Base-by-base conservation (phyloP, 164 flowering plant species). In the Paratinospora sagittata region DNA sequence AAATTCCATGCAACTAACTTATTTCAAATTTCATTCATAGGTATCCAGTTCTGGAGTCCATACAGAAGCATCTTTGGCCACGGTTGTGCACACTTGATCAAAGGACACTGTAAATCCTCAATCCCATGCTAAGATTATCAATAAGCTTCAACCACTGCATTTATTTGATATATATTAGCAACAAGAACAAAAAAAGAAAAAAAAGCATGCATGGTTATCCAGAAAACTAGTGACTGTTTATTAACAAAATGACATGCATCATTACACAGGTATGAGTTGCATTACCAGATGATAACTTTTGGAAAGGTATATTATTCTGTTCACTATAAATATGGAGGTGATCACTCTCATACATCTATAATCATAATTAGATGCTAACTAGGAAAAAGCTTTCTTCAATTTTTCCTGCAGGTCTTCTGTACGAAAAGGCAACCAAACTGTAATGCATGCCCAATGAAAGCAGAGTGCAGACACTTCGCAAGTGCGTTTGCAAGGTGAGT, bases 51-150 rank as follows among this genome's bases (percentile, higher is more conserved):
- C 78, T 84, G 78, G 97, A 92, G 62, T 41, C 85, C 0, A 80
- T 94, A 71, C 97, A 94, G 78, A 86, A 87, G 71, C 89, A 92
- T 75, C 84, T 94, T 13, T 94, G 97, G 97, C 97, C 97, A 27
- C 77, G 97, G 65, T 79, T 94, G 8, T 87, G 93, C 81, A 82
- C 55, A 39, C 82, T 92, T 66, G 91, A 88, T 67, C 90, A 84
- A 66, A 45, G 73, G 72, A 88, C 90, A 69, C 71, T 94, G 98
- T 94, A 89, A 81, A 13, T 43, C 23, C 66, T 47, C 34, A 19
- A 72, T 60, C 61, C 43, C 70, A 68, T 33, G 66, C 66, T 47
- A 26, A 71, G n/a, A 47, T 30, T 27, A 2, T 39, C 4, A 4
- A 30, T 30, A 30, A 30, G 34, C 34, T 30, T 30, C 34, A 30